Percentiles rank a stretch among this genome's conserved stretches.
phyloP scores from a whole-genome alignment of 2,329 filamentous ascomycete genomes.

The Tolypocladium paradoxum region DNA sequence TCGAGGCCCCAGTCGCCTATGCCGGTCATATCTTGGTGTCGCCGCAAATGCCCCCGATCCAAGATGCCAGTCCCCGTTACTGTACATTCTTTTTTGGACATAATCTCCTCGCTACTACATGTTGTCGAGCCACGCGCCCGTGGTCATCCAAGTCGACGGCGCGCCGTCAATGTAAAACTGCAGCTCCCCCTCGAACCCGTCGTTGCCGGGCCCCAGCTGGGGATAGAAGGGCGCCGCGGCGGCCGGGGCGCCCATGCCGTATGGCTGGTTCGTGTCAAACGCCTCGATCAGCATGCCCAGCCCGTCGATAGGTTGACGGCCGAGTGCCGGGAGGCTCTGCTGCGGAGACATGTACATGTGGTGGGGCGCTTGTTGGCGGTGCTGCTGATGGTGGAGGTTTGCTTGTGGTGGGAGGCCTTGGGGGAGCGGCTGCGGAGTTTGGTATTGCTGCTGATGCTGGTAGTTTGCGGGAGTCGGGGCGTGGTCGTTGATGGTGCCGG shows the following conservation, averaged over 20 bases:
- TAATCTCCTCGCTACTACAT: neutral
- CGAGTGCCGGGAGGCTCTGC: constrained; percentile 6
- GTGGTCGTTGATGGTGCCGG: neutral
- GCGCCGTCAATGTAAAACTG: constrained; percentile 31
- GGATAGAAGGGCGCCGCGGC: constrained; percentile 1
- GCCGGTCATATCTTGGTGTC: neutral
- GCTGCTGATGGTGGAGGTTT: constrained; percentile 7
- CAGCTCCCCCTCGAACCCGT: constrained; percentile 36
- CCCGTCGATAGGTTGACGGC: constrained; percentile 17
- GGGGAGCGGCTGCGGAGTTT: constrained; percentile 1
- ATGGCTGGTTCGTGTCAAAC: constrained; percentile 22
- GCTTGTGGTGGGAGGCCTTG: constrained; percentile 9
- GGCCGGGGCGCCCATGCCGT: neutral
- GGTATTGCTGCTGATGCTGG: constrained; percentile 4
- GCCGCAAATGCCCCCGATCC: neutral
- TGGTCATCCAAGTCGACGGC: constrained; percentile 4
- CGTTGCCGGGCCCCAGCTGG: constrained; percentile 23
- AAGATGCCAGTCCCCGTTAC: too few relatives aligned
- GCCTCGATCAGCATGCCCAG: constrained; percentile 31
- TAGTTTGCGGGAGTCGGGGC: constrained; percentile 2
- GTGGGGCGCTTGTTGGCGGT: constrained; percentile 9
- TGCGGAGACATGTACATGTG: constrained; percentile 6
- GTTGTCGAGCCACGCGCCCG: constrained; percentile 6
- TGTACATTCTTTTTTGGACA: neutral
- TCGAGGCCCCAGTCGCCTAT: neutral